These are phyloP conservation scores for Meyerozyma carpophila DNA, from an alignment of 1,139 yeast genomes.

Conservation along the genomic window DNA sequence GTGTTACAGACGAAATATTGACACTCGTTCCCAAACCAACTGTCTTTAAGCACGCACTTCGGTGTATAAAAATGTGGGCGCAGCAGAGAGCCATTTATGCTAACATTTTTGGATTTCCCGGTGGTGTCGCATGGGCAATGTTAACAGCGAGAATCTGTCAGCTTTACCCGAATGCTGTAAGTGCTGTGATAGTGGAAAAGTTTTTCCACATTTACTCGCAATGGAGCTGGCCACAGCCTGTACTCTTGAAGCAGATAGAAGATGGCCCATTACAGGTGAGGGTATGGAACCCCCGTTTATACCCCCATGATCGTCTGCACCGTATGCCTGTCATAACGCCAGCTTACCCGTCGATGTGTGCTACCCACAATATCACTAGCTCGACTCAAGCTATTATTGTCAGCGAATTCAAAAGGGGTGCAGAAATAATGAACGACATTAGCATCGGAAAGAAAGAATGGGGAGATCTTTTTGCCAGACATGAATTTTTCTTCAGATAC, in stretches of 20 bases:
- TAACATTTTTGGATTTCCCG: conserved; percentile 95
- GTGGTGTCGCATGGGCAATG: conserved; percentile 99
- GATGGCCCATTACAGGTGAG: conserved; percentile 96
- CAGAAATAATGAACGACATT: conserved; percentile 66
- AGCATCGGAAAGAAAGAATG: conserved; percentile 58
- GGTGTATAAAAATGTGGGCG: conserved; percentile 96
- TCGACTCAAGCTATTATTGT: conserved; percentile 82
- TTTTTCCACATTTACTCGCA: conserved; percentile 79
- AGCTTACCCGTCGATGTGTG: conserved; percentile 99
- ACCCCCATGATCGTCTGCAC: conserved; percentile 83
- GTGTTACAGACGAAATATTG: conserved; percentile 94
- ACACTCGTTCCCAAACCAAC: conserved; percentile 87
- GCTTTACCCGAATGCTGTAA: conserved; percentile 90
- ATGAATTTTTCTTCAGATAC: conserved; percentile 75
- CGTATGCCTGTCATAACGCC: conserved; percentile 99
- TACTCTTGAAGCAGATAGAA: conserved; percentile 82
- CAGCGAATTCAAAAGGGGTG: conserved; percentile 71
- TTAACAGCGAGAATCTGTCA: conserved; percentile 95
- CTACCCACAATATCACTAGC: conserved; percentile 88
- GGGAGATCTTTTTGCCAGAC: conserved; percentile 72
- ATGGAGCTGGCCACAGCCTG: conserved; percentile 99
- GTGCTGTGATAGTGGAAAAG: conserved; percentile 83
- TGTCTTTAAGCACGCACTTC: conserved; percentile 84
- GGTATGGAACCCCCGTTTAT: conserved; percentile 93
- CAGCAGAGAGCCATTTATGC: conserved; percentile 91